Evolutionary conservation across 306 rosid species (phyloP), one percentile per base, ranked within the genome.

Genomic region (Sicyos edulis): DNA sequence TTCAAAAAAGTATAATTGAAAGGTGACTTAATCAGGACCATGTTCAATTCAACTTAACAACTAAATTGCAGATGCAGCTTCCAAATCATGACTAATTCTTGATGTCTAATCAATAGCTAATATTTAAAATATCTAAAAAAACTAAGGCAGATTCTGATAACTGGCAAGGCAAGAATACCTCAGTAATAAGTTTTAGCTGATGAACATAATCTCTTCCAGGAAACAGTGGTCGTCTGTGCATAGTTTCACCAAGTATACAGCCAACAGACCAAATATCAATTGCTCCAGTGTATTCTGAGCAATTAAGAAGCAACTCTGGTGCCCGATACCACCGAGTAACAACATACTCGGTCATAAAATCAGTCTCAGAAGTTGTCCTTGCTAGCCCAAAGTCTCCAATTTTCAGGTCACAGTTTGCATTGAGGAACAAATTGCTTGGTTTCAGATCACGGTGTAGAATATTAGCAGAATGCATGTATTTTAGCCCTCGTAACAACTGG

Each of bases 211-310:
- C 98, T 83, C 55, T 88, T 69, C 97, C 98, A 13, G 98, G 97
- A 80, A 93, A 93, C 59, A 93, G 86, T 34, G 97, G 98, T 34
- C 82, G 81, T 71, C 97, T 87, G 64, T 91, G 89, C 84, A 88
- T 78, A 49, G 88, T 93, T 85, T 93, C 98, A 63, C 97, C 98
- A 14, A 93, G 90, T 77, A 93, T 93, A 81, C 98, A 93, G 61
- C 98, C 98, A 70, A 93, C 96, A 9, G 98, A 93, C 98, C 98
- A 90, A 67, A 93, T 90, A 82, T 93, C 97, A 69, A 93, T 93
- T 73, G 97, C 98, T 56, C 95, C 97, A 8, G 96, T 90, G 80
- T 90, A 93, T 76, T 93, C 98, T 2, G 97, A 90, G 79, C 97
- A 90, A 78, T 90, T 93, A 72, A 93, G 98, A 42, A 93, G 96